A percentile compares a stretch with the other conserved stretches of the same genome.
Evolutionary conservation across 106 monocot species (phyloP).

Genomic region (Apostasia ramifera): DNA sequence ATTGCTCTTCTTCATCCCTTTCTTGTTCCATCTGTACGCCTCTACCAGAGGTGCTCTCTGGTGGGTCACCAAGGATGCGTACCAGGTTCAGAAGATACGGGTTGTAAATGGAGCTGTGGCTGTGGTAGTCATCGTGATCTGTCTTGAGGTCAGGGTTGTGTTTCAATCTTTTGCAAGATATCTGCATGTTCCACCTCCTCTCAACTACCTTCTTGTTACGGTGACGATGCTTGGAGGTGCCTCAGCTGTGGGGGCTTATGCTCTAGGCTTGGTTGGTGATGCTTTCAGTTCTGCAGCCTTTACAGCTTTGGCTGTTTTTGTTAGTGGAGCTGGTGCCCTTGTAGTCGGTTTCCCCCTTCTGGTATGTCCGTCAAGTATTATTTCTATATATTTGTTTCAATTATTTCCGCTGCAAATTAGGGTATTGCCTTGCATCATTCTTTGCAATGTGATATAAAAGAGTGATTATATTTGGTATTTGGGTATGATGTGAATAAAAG

Average conservation of each 20-base stretch:
- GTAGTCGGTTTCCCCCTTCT: conserved; percentile 78
- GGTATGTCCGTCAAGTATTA: conserved; percentile 28
- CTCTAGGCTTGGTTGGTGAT: conserved; percentile 69
- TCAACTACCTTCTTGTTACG: conserved; percentile 93
- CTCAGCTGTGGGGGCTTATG: conserved; percentile 52
- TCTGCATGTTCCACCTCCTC: conserved; percentile 82
- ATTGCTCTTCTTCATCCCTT: conserved; percentile 82
- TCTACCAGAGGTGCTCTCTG: conserved; percentile 84
- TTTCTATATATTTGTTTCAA: neutral
- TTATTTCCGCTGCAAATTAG: neutral
- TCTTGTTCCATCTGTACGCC: conserved; percentile 85
- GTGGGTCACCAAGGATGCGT: conserved; percentile 75
- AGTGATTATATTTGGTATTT: neutral
- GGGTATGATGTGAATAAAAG: neutral
- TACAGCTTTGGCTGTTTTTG: conserved; percentile 49
- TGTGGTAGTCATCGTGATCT: conserved; percentile 65
- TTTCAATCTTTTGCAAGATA: conserved; percentile 87
- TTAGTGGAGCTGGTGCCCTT: conserved; percentile 81
- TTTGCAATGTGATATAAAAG: neutral
- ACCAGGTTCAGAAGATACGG: conserved; percentile 50
- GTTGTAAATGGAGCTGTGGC: conserved; percentile 89
- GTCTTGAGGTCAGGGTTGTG: conserved; percentile 89
- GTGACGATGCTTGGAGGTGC: conserved; percentile 86
- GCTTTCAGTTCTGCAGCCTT: conserved; percentile 61
- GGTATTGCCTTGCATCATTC: neutral